phyloP scores from a whole-genome alignment of 1,139 yeast species.

The Kodamaea arcana region DNA sequence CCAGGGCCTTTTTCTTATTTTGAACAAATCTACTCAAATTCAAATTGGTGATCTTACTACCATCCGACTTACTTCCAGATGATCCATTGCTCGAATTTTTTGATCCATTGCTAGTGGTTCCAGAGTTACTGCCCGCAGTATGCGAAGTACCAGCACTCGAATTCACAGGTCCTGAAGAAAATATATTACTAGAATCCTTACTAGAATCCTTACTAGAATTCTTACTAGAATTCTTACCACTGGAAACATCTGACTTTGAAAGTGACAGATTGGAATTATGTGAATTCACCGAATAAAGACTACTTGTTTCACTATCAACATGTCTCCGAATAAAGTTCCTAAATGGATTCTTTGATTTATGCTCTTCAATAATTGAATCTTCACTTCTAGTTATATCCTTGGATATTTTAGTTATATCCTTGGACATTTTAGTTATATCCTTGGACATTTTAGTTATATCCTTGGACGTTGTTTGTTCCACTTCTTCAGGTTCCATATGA shows the following conservation, averaged over 20 bases:
- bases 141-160: neutral
- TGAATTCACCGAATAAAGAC: neutral
- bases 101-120: constrained; percentile 1
- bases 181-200: neutral
- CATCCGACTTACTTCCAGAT: too few relatives aligned
- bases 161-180: constrained; percentile 1
- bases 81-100: neutral
- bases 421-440: neutral
- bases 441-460: neutral
- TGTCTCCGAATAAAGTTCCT: constrained; percentile 10
- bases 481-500: constrained; percentile 13
- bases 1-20: neutral
- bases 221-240: neutral
- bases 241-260: neutral
- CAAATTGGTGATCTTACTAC: constrained; percentile 2
- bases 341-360: constrained; percentile 14
- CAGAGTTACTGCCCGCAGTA: constrained; percentile 1
- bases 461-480: neutral
- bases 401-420: neutral
- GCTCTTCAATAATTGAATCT: neutral
- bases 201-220: neutral
- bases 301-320: neutral
- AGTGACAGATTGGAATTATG: neutral
- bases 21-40: constrained; percentile 1
- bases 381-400: neutral